Conservation (phyloP, 345 rosid species). For the Lumnitzera racemosa region DNA sequence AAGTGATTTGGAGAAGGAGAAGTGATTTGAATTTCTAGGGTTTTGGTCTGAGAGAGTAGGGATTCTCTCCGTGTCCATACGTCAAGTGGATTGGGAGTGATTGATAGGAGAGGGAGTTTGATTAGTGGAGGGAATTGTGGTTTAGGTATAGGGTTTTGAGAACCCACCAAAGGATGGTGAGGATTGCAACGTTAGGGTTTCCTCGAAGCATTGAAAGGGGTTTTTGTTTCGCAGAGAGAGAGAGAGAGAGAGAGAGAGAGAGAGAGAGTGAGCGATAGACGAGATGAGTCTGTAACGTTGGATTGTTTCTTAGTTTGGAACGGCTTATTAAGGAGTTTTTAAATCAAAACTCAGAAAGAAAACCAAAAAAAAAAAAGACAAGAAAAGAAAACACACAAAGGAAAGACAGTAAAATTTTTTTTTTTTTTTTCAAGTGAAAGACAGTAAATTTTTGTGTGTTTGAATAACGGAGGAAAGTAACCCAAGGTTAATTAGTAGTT, state of each 20-base stretch:
- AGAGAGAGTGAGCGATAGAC: no score
- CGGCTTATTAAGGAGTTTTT: no score
- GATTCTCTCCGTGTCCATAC: constrained; percentile 12
- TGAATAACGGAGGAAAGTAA: no score
- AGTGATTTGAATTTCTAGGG: constrained; percentile 21
- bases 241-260: constrained; percentile 6
- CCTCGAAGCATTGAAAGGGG: constrained; percentile 1
- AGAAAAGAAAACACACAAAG: no score
- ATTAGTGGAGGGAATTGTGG: background rate
- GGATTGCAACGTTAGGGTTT: constrained; percentile 1
- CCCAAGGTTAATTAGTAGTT: no score
- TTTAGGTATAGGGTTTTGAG: constrained; percentile 7
- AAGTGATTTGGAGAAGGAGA: constrained; percentile 22
- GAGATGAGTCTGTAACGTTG: background rate
- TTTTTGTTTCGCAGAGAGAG: background rate
- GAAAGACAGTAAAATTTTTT: no score
- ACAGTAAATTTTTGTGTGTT: no score
- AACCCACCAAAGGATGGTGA: constrained; percentile 4
- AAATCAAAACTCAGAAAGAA: no score
- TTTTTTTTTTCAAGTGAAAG: no score
- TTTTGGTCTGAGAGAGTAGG: constrained; percentile 20
- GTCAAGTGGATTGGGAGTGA: background rate
- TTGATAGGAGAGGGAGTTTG: background rate
- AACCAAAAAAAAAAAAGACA: no score
- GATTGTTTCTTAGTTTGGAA: background rate